Base-by-base conservation (phyloP, 306 rosid species). In the Phaseolus lunatus region DNA sequence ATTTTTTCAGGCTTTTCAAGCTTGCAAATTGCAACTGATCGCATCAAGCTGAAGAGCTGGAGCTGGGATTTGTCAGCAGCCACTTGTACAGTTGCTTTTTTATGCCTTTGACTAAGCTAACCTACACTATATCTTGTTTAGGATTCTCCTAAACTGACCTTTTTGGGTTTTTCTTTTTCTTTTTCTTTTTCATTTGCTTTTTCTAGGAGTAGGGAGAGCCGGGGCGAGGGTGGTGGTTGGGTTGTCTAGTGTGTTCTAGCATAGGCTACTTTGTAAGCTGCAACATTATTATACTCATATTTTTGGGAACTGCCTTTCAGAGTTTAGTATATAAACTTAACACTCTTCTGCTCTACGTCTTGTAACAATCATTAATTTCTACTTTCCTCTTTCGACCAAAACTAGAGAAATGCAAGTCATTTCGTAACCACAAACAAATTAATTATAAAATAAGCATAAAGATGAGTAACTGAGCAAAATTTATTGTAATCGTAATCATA, bases 1-100 rank as follows among this genome's bases (percentile, higher is more conserved):
- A 47, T 33, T 56, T 88, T 91, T 88, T 89, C 87, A 85, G 91
- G 89, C 87, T 79, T 48, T 41, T 50, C 83, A 71, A 77, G 83
- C 83, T 44, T 70, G 76, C 66, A 45, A 43, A 39, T 58, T 14
- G 72, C 50, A 72, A 79, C 65, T 63, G 44, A 70, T 78, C 41
- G 73, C 73, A 78, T 59, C 45, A 63, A 68, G 61, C 62, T 33
- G 67, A 67, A 61, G 70, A 67, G 59, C 33, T 16, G 26, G 24
- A 49, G 63, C 65, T 39, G 20, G 19, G 48, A 43, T 56, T 61
- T 48, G 2, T 52, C 50, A 12, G 59, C 31, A 13, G 59, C 45
- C 67, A 43, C 66, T 26, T 73, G 81, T 86, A 79, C 80, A 79
- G 86, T 75, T 5, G 65, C 18, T 2, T 24, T 66, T 35, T 23